Conservation (phyloP, 768 basidiomycete genomes). For the Kwoniella pini region DNA sequence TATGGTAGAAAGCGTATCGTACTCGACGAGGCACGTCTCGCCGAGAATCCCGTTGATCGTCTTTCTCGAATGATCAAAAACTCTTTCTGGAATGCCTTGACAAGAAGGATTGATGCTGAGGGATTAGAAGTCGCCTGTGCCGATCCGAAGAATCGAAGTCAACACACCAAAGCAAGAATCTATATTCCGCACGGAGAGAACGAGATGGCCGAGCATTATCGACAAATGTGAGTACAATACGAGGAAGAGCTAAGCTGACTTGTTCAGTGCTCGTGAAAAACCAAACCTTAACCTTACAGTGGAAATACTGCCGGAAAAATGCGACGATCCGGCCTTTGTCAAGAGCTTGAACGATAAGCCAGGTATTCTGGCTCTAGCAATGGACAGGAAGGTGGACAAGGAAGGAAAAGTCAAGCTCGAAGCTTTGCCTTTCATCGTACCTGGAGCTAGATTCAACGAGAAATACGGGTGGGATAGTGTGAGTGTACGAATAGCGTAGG, state of each 20-base stretch:
- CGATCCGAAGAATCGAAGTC: conserved; percentile 95
- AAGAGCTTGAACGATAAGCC: conserved; percentile 92
- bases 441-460: conserved; percentile 62
- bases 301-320: conserved; percentile 79
- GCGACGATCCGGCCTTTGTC: conserved; percentile 83
- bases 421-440: conserved; percentile 95
- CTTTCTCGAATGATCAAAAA: conserved; percentile 95
- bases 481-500: conserved; percentile 3
- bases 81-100: conserved; percentile 98
- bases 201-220: conserved; percentile 93
- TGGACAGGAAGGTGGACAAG: conserved; percentile 58
- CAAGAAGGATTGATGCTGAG: conserved; percentile 93
- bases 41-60: conserved; percentile 95
- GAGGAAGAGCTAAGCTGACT: conserved; percentile 13
- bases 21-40: conserved; percentile 95
- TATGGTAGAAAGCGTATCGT: conserved; percentile 94
- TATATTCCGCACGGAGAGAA: conserved; percentile 94
- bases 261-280: conserved; percentile 68
- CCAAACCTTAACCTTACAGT: conserved; percentile 94
- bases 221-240: conserved; percentile 62
- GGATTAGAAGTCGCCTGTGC: conserved; percentile 96
- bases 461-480: conserved; percentile 54
- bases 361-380: conserved; percentile 89
- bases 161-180: conserved; percentile 84
- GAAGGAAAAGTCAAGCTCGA: conserved; percentile 78